Conservation (phyloP, 352 stramenopile genomes). For the Stramenopiles sp. region DNA sequence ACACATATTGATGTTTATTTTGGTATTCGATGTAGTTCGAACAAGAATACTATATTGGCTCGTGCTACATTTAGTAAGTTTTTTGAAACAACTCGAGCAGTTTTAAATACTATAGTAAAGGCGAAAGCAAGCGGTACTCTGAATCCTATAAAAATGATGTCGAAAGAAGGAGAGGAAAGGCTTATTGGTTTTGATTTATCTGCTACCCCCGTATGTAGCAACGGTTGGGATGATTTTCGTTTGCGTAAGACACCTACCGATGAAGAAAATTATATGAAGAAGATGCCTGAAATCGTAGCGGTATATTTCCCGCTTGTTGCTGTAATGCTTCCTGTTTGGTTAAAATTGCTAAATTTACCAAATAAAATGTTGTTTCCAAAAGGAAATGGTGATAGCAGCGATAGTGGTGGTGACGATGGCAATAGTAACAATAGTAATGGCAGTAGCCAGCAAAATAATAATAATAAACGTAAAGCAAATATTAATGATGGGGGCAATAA, state of each 20-base stretch:
- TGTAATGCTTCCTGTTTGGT: slow-evolving; percentile 76
- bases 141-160: background rate
- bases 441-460: too few relatives aligned
- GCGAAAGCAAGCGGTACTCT: background rate
- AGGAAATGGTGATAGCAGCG: too few relatives aligned
- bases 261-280: background rate
- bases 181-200: background rate
- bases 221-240: background rate
- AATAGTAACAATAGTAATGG: too few relatives aligned
- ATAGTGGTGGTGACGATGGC: too few relatives aligned
- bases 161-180: background rate
- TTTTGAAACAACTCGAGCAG: background rate
- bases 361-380: background rate
- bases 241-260: background rate
- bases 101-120: background rate
- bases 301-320: slow-evolving; percentile 87
- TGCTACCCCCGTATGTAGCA: background rate
- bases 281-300: slow-evolving; percentile 29
- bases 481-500: too few relatives aligned
- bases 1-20: background rate
- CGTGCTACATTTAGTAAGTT: background rate
- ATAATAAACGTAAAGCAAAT: too few relatives aligned
- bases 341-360: background rate
- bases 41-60: background rate
- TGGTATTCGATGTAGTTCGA: background rate